Percentiles rank a stretch among this genome's conserved stretches.
Conservation (phyloP, 148 eudicot species). For the Amaranthus hypochondriacus region DNA sequence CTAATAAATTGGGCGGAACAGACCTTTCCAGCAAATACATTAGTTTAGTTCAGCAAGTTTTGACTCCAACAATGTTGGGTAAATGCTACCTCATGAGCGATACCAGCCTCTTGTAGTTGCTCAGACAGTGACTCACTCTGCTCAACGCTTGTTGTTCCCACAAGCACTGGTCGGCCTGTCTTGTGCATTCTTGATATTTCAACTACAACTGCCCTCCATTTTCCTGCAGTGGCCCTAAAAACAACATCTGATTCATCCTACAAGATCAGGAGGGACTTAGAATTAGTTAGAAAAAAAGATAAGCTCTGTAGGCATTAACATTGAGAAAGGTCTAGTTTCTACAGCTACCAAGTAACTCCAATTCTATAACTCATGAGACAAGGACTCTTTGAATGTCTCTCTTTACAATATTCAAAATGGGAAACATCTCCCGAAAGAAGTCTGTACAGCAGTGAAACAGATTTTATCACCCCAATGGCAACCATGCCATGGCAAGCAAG, state of each 20-base stretch:
- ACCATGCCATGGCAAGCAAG: too few species aligned
- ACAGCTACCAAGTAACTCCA: not conserved
- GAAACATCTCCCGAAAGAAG: not conserved
- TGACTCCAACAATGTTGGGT: not conserved
- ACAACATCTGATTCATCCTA: conserved; percentile 99
- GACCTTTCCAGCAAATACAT: not conserved
- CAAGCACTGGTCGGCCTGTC: conserved; percentile 96
- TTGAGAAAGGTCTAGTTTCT: not conserved
- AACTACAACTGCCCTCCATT: conserved; percentile 93
- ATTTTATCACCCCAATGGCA: not conserved
- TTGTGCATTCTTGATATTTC: conserved; percentile 97
- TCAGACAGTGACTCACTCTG: conserved; percentile 86
- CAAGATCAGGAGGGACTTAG: conserved; percentile 11
- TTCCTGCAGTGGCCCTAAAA: conserved; percentile 79
- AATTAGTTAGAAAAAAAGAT: conserved; percentile 7
- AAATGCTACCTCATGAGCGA: conserved; percentile 76
- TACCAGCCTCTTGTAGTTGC: conserved; percentile 81
- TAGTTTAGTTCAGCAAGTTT: not conserved
- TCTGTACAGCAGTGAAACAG: not conserved
- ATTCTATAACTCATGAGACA: not conserved
- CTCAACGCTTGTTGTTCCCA: conserved; percentile 98
- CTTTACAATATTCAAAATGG: not conserved
- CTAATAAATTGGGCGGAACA: too few species aligned
- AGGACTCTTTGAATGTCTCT: not conserved
- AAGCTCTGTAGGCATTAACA: not conserved